Evolutionary conservation across 345 rosid species (phyloP), one percentile per base, ranked within the genome.

Genomic region (Rubroshorea leprosula): DNA sequence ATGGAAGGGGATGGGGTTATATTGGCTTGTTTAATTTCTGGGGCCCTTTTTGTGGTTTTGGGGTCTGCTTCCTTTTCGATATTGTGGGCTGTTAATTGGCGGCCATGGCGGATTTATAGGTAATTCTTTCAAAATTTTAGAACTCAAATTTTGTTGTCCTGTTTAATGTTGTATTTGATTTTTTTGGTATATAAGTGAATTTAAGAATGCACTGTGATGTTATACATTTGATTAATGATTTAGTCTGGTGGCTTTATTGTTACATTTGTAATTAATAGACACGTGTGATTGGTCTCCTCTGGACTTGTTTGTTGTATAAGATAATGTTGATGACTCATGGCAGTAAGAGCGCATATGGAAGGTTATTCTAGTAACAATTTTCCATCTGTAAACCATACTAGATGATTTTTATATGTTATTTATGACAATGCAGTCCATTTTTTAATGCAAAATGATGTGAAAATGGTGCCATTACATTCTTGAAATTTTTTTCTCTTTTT

Each of bases 21-120:
- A 39, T 63, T 93, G 72, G 84, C 96, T 54, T 89, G 97, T 67
- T 70, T 78, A 39, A 76, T 87, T 76, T 87, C 92, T 49, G 96
- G 99, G 75, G 63, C 86, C 81, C 92, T 93, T 70, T 89, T 87
- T 53, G 53, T 81, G 1, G 77, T 80, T 79, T 68, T 83, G 60
- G 90, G 96, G 72, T 82, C 62, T 47, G 83, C 87, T 63, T 93
- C 99, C 4, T 89, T 85, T 72, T 80, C 76, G 57, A 85, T 89
- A 60, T 90, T 93, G 6, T 87, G 89, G 99, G 83, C 85, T 4
- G 97, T 93, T 64, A 93, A 87, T 76, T 89, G 99, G 99, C 83
- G 99, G 64, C 97, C 99, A 8, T 93, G 97, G 99, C 76, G 96
- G 77, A 85, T 93, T 64, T 93, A 89, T 62, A 89, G 99, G 99